phyloP scores from a whole-genome alignment of 345 rosid genomes.

The Citrus trifoliata region DNA sequence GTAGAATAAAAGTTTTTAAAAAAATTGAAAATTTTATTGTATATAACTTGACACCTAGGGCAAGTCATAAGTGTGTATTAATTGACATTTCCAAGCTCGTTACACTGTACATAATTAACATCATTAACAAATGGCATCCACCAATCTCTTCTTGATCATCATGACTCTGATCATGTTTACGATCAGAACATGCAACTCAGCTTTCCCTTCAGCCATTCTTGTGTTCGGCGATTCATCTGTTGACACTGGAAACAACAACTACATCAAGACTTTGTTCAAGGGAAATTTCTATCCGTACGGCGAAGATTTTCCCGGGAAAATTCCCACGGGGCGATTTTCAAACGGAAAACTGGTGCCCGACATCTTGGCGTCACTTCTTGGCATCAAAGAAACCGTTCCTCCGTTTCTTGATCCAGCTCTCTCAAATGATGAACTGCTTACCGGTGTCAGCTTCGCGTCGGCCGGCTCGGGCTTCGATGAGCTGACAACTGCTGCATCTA shows the following conservation, averaged over 20 bases:
- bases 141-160: not conserved
- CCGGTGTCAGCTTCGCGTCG: constrained; percentile 51
- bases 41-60: not conserved
- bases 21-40: too few relatives aligned
- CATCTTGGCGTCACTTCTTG: constrained; percentile 29
- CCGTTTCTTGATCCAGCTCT: constrained; percentile 44
- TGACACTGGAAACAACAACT: constrained; percentile 28
- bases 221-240: constrained; percentile 22
- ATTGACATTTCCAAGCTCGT: not conserved
- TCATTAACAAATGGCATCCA: not conserved
- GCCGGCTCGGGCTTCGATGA: constrained; percentile 50
- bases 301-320: constrained; percentile 27
- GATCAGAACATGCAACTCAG: not conserved
- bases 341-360: constrained; percentile 53
- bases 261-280: constrained; percentile 13
- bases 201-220: constrained; percentile 9
- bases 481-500: constrained; percentile 19
- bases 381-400: constrained; percentile 42
- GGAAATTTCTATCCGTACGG: constrained; percentile 44
- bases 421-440: constrained; percentile 19
- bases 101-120: not conserved
- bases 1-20: not conserved
- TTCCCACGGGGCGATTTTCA: constrained; percentile 54
- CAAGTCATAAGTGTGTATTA: not conserved
- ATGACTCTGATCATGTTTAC: not conserved